Evolutionary conservation across 2,329 filamentous ascomycete genomes (phyloP).

Genomic region (Dichotomopilus funicola): DNA sequence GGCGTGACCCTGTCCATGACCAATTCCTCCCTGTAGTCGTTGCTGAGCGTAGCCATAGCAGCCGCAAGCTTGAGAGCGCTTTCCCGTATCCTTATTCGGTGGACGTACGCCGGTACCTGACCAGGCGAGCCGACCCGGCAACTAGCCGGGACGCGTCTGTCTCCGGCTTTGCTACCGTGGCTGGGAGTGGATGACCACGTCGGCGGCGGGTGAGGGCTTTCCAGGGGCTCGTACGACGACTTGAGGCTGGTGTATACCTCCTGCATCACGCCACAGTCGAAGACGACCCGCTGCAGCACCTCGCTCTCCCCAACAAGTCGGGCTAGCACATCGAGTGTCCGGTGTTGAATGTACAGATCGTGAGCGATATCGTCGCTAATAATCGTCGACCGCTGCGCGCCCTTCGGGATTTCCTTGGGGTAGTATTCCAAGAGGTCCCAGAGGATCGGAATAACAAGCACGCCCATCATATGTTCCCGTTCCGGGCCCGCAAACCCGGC

Average conservation of each 20-base stretch:
- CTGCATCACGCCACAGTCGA: slow-evolving; percentile 52
- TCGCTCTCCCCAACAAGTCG: slow-evolving; percentile 72
- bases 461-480: slow-evolving; percentile 57
- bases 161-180: slow-evolving; percentile 4
- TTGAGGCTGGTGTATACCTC: slow-evolving; percentile 44
- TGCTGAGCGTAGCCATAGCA: slow-evolving; percentile 73
- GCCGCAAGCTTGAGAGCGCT: slow-evolving; percentile 71
- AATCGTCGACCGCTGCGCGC: slow-evolving; percentile 28
- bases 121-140: slow-evolving; percentile 55
- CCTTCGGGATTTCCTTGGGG: slow-evolving; percentile 26
- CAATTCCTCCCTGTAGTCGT: slow-evolving; percentile 75
- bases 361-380: slow-evolving; percentile 34
- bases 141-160: slow-evolving; percentile 24
- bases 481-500: slow-evolving; percentile 58
- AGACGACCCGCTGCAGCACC: slow-evolving; percentile 73
- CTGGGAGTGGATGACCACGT: slow-evolving; percentile 33
- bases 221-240: slow-evolving; percentile 43
- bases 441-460: slow-evolving; percentile 64
- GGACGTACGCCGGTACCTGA: slow-evolving; percentile 52
- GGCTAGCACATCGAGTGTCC: slow-evolving; percentile 68
- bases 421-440: slow-evolving; percentile 57
- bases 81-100: slow-evolving; percentile 71
- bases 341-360: slow-evolving; percentile 55
- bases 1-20: slow-evolving; percentile 75
- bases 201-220: slow-evolving; percentile 26